phyloP scores from a whole-genome alignment of 2,329 filamentous ascomycete species.

The Epichloe aotearoae region DNA sequence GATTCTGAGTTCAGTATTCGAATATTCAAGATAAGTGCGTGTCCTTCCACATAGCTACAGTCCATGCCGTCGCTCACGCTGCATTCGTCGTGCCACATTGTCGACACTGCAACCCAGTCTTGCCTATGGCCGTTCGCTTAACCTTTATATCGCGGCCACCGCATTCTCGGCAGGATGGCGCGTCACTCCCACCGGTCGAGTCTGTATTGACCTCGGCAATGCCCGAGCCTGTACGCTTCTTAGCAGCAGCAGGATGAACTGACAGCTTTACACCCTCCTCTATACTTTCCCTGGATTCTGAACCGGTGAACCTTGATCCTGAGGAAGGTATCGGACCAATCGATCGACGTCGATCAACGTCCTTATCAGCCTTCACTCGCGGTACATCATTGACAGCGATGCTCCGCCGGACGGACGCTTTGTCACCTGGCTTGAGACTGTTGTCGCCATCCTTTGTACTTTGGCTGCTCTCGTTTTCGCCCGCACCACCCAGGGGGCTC shows the following conservation, averaged over 20 bases:
- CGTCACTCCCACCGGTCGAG: constrained; percentile 10
- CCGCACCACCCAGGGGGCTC: constrained; percentile 11
- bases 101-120: constrained; percentile 6
- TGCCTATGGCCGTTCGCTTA: constrained; percentile 4
- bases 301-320: constrained; percentile 10
- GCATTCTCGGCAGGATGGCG: constrained; percentile 5
- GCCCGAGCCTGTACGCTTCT: constrained; percentile 22
- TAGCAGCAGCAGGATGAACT: constrained; percentile 4
- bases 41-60: not conserved
- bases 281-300: constrained; percentile 10
- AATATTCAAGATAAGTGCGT: not conserved
- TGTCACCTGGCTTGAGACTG: constrained; percentile 21
- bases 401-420: constrained; percentile 17
- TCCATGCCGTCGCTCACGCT: not conserved
- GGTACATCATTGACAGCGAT: constrained; percentile 17
- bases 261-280: constrained; percentile 6
- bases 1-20: not conserved
- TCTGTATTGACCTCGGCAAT: constrained; percentile 19
- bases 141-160: constrained; percentile 3
- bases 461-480: constrained; percentile 2
- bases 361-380: constrained; percentile 14
- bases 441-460: constrained; percentile 15
- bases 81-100: constrained; percentile 2
- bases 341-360: constrained; percentile 17
- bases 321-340: constrained; percentile 13